Conservation (phyloP, 306 rosid species). For the Vigna mungo region DNA sequence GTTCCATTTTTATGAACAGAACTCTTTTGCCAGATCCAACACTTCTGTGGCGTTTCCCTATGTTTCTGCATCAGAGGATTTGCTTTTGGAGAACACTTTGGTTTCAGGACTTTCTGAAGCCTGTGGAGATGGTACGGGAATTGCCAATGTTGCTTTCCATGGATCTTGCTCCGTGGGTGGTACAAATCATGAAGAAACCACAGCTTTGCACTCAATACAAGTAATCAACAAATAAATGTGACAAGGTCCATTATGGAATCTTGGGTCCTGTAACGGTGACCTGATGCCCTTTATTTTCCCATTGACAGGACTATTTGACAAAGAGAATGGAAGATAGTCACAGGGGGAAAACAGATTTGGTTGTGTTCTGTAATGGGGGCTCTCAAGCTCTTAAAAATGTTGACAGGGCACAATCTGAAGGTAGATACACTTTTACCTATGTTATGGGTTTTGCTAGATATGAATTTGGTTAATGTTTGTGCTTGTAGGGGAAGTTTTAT, state of each 20-base stretch:
- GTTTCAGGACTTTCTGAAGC: constrained; percentile 79
- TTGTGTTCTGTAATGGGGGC: constrained; percentile 74
- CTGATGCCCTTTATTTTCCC: constrained; percentile 44
- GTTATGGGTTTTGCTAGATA: constrained; percentile 20
- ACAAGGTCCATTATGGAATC: constrained; percentile 37
- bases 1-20: constrained; percentile 56
- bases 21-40: constrained; percentile 74
- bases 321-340: constrained; percentile 65
- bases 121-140: constrained; percentile 70
- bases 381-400: constrained; percentile 51
- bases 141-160: constrained; percentile 59
- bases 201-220: constrained; percentile 64
- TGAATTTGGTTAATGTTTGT: constrained; percentile 40
- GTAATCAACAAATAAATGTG: constrained; percentile 58
- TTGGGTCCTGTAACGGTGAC: constrained; percentile 41
- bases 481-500: constrained; percentile 70
- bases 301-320: constrained; percentile 73
- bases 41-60: constrained; percentile 94
- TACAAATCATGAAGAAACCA: constrained; percentile 52
- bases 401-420: constrained; percentile 63
- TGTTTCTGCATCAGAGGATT: constrained; percentile 75
- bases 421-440: constrained; percentile 53
- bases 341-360: constrained; percentile 69
- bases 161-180: constrained; percentile 71
- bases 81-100: constrained; percentile 62